Base-by-base conservation (phyloP, 208 protist genomes). In the Kentomonas sorsogonicus region DNA sequence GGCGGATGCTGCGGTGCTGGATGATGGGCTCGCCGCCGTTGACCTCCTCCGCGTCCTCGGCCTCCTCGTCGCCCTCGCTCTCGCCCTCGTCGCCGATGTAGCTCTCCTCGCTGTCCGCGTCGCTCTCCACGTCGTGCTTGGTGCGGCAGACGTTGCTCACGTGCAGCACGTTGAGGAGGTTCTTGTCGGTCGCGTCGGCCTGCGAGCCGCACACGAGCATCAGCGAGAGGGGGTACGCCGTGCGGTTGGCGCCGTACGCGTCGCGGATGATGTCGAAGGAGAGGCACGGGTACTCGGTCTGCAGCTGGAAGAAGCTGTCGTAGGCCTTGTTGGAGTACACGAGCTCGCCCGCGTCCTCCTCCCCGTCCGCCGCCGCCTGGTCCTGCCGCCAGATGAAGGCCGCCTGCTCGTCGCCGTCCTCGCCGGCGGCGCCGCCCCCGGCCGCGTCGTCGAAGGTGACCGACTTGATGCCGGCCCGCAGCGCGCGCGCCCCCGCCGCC, bases 181-280 rank as follows among this genome's bases (percentile, higher is more conserved):
- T 99, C 27, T 97, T 79, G 10, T 69, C 53, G 0, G 69, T 51
- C 29, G 78, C 66, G 29, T 95, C 93, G 23, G 97, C 96, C 83
- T 99, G 96, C 22, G 97, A 98, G 58, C 98, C 98, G 40, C 93
- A 97, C 7, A 97, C 94, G 4, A 97, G 61, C 54, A 92, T 93
- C 36, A 85, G 74, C 3, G 92, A 94, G 34, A 97, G 77, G 9
- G 97, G 98, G 69, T 96, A 98, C 48, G 71, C 80, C 53, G 74
- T 89, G 56, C 74, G 69, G 68, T 75, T 67, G 16, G 38, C 65
- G 26, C 74, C 68, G 39, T 89, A 77, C 16, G 58, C 66, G 70
- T 95, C 83, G 16, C 61, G 61, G 23, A 92, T 51, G 0, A 95
- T 59, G 38, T 92, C 84, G 59, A 95, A 95, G 29, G 88, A 95